A percentile compares a stretch with the other conserved stretches of the same genome.
phyloP scores from a whole-genome alignment of 1,284 basidiomycete species.

The Ganoderma sp. region DNA sequence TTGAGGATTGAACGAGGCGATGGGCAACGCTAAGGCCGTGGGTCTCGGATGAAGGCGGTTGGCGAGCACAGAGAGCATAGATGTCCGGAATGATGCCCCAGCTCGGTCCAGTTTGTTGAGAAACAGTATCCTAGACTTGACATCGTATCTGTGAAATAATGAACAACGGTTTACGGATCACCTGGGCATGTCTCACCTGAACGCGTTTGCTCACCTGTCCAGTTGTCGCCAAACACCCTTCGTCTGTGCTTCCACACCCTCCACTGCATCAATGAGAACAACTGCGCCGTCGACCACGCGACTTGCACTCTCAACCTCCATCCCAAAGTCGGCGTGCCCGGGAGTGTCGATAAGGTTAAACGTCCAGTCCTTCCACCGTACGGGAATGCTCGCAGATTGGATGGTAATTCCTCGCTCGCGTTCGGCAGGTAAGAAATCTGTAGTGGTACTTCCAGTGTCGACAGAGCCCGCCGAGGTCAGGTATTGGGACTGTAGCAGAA shows the following conservation, averaged over 20 bases:
- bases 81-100: conserved; percentile 78
- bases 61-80: conserved; percentile 71
- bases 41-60: conserved; percentile 81
- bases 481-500: conserved; percentile 78
- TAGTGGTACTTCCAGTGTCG: conserved; percentile 89
- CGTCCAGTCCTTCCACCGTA: conserved; percentile 84
- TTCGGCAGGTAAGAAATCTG: conserved; percentile 90
- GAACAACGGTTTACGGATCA: background rate
- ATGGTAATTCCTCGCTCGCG: conserved; percentile 91
- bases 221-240: conserved; percentile 88
- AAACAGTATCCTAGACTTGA: conserved; percentile 80
- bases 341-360: conserved; percentile 92
- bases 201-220: conserved; percentile 66
- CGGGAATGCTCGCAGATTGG: conserved; percentile 89
- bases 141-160: conserved; percentile 64
- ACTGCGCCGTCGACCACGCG: conserved; percentile 90
- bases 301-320: conserved; percentile 93
- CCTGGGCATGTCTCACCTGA: conserved; percentile 34
- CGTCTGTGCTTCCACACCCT: conserved; percentile 91
- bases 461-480: conserved; percentile 80
- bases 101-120: conserved; percentile 89
- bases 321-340: conserved; percentile 92
- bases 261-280: conserved; percentile 87
- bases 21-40: conserved; percentile 75
- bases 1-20: conserved; percentile 70